phyloP scores from a whole-genome alignment of 805 yeast species.

The Candida ulmi region DNA sequence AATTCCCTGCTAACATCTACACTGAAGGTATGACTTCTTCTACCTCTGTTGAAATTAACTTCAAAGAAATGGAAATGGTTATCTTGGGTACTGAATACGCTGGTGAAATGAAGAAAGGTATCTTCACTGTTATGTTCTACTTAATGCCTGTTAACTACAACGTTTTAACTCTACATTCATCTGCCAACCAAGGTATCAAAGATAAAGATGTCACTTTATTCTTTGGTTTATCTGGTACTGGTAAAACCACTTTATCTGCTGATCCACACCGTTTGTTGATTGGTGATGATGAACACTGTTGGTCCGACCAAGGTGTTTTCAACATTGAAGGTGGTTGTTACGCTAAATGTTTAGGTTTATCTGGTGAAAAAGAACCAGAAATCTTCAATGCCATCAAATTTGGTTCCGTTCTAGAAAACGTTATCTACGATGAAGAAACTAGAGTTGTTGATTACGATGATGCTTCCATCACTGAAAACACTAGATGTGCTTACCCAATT shows the following conservation, averaged over 20 bases:
- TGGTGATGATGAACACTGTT: conserved; percentile 99
- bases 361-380: conserved; percentile 94
- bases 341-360: conserved; percentile 90
- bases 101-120: conserved; percentile 99
- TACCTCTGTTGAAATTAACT: conserved; percentile 93
- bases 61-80: conserved; percentile 97
- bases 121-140: conserved; percentile 98
- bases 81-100: conserved; percentile 98
- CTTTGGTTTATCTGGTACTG: conserved; percentile 97
- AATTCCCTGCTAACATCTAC: conserved; percentile 95
- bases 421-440: conserved; percentile 70
- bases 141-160: conserved; percentile 93
- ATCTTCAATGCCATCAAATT: conserved; percentile 91
- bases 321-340: conserved; percentile 99
- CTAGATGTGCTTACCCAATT: conserved; percentile 98
- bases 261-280: conserved; percentile 90
- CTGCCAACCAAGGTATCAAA: conserved; percentile 83
- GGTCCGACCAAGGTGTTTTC: conserved; percentile 98
- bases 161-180: conserved; percentile 90
- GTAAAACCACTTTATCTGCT: conserved; percentile 95
- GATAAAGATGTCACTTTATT: conserved; percentile 87
- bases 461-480: conserved; percentile 85
- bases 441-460: conserved; percentile 85
- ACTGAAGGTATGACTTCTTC: conserved; percentile 97
- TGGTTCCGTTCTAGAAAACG: conserved; percentile 93